Evolutionary conservation across 1,139 yeast genomes (phyloP), one percentile per base, ranked within the genome.

Genomic region (Blastobotrys elegans): DNA sequence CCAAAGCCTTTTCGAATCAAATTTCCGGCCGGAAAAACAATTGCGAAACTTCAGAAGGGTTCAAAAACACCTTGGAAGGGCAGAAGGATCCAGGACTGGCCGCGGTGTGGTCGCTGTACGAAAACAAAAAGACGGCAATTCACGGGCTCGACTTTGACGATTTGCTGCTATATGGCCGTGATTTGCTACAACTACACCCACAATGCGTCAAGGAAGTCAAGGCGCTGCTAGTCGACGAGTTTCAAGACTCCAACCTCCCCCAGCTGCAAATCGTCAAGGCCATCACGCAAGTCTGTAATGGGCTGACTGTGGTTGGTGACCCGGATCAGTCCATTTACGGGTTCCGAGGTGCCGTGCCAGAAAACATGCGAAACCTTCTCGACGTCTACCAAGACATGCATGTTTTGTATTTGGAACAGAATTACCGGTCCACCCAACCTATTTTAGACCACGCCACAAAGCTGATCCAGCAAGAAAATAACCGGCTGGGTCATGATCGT

Each of bases 271-370:
- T 92, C 41, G 76, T 87, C 73, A 75, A 75, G 51, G 69, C 72
- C 18, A 73, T 90, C 54, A 80, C 87, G 0, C 63, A 66, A 16
- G 67, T 68, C 4, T 63, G 66, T 39, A 58, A 58, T 17, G 82
- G 82, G 52, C 73, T 90, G 8, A 86, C 97, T 0, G 80, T 88
- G 1, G 97, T 92, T 0, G 98, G 98, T 1, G 98, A 92, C 59
- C 96, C 97, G 0, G 97, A 92, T 65, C 97, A 92, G 64, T 83
- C 96, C 60, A 92, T 92, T 26, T 92, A 92, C 62, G 88, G 83
- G 0, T 90, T 90, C 56, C 72, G 97, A 53, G 81, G 85, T 56
- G 97, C 97, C 0, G 80, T 80, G 39, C 73, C 83, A 0, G 69
- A 71, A 14, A 89, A 87, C 58, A 87, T 92, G 57, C 67, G 67